Conservation (phyloP, 805 yeast species). For the Lachancea cidri region DNA sequence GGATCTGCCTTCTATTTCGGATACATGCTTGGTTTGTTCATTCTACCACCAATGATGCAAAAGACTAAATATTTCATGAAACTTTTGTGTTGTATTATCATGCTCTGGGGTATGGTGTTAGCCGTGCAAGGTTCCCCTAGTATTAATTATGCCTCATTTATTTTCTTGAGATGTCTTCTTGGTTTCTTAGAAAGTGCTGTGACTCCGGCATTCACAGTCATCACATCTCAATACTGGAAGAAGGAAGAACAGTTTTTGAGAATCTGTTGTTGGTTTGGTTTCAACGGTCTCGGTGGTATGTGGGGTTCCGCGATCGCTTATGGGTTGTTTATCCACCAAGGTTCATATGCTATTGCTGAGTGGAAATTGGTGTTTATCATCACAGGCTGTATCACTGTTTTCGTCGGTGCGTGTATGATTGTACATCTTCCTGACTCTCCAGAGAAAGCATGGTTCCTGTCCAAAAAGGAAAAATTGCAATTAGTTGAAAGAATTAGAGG, state of each 20-base stretch:
- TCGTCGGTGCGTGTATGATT: conserved; percentile 40
- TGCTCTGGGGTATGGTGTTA: conserved; percentile 53
- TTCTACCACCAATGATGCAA: conserved; percentile 33
- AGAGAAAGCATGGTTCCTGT: conserved; percentile 39
- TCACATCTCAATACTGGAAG: conserved; percentile 51
- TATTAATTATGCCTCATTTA: conserved; percentile 35
- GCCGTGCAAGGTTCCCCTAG: conserved; percentile 44
- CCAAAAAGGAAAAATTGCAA: conserved; percentile 39
- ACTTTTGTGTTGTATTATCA: conserved; percentile 39
- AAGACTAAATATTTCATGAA: conserved; percentile 48
- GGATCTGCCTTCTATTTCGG: conserved; percentile 56
- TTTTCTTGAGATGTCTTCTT: conserved; percentile 39
- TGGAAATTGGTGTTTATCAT: conserved; percentile 57
- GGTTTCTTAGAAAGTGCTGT: conserved; percentile 45
- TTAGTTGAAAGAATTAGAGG: conserved; percentile 44
- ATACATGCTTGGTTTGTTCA: conserved; percentile 34
- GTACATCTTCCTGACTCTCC: conserved; percentile 54
- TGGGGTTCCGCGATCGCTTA: conserved; percentile 49
- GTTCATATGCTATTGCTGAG: conserved; percentile 36
- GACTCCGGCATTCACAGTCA: conserved; percentile 46
- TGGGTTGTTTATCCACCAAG: conserved; percentile 37
- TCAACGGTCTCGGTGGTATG: conserved; percentile 38
- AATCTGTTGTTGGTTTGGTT: conserved; percentile 37
- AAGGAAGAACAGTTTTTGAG: conserved; percentile 37
- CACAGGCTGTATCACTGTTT: conserved; percentile 49